These are phyloP conservation scores for Boletellus emodensis DNA, from an alignment of 768 basidiomycete species.

Conservation along the genomic window DNA sequence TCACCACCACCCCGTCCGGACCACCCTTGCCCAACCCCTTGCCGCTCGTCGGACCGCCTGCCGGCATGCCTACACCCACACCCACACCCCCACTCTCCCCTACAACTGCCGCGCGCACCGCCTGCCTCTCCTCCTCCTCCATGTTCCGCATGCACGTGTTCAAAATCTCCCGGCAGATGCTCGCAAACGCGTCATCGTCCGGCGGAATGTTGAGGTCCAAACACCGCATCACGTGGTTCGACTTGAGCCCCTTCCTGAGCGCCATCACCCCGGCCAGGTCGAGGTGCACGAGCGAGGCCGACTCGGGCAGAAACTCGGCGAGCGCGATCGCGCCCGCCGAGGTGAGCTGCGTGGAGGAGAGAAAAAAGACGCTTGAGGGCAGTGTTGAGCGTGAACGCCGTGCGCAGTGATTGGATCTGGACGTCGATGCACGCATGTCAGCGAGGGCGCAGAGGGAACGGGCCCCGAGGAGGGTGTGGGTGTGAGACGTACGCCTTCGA, in stretches of 20 bases:
- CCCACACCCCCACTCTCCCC: neutral
- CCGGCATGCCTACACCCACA: no score
- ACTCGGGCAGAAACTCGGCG: constrained; percentile 95
- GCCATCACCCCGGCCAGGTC: constrained; percentile 95
- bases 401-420: constrained; percentile 82
- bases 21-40: constrained; percentile 59
- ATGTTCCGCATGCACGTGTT: constrained; percentile 92
- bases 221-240: constrained; percentile 84
- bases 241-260: constrained; percentile 77
- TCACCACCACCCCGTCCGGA: neutral
- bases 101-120: constrained; percentile 8
- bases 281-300: constrained; percentile 80
- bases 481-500: constrained; percentile 75
- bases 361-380: constrained; percentile 89
- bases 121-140: constrained; percentile 64
- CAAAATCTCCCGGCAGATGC: constrained; percentile 85
- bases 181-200: constrained; percentile 74
- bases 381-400: constrained; percentile 88
- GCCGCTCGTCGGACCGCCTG: constrained; percentile 34
- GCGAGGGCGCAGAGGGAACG: neutral
- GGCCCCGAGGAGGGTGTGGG: neutral
- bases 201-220: constrained; percentile 91
- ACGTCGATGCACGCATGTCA: neutral
- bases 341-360: constrained; percentile 76
- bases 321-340: constrained; percentile 89